Evolutionary conservation across 306 rosid genomes (phyloP), one percentile per base, ranked within the genome.

Genomic region (Corylus americana): DNA sequence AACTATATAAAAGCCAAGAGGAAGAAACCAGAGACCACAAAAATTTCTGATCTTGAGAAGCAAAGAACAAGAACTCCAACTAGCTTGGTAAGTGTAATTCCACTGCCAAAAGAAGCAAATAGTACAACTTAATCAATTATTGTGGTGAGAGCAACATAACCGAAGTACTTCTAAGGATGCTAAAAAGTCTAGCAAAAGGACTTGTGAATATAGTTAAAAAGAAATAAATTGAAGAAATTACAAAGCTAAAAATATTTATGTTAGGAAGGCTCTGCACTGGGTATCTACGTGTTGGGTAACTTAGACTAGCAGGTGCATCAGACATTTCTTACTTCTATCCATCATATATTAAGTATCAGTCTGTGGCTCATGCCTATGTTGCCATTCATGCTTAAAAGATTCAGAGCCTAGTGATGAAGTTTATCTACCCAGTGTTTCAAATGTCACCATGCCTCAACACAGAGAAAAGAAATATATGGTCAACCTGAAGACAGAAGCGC

Each of bases 401-500:
- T 81, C 83, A 55, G 11, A 35, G 70, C 70, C 62, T 75, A 55
- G 42, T 31, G 22, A 74, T 55, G 17, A 51, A 74, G 12, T 48
- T 42, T 6, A 42, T 42, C 45, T 42, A 42, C 45, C 45, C 1
- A 0, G 8, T 66, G 70, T 58, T 8, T 62, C 8, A 66, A 74
- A 61, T 76, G 79, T 68, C 76, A 75, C 4, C 63, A 74, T 5
- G 31, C 62, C 80, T 57, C 42, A 35, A 69, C 47, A 74, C 14
- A 74, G 61, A 74, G 79, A 77, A 77, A 73, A n/a, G 58, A 63
- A n/a, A 69, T 44, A 83, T 55, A 67, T 16, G 69, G 64, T 70
- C 79, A 77, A 94, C 98, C 98, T 95, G 94, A 95, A 91, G 68
- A 95, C 98, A 77, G 98, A 95, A 79, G 98, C 97, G 61, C 98